A percentile compares a stretch with the other conserved stretches of the same genome.
phyloP scores from a whole-genome alignment of 2,329 filamentous ascomycete genomes.

The Aspergillus uvarum region DNA sequence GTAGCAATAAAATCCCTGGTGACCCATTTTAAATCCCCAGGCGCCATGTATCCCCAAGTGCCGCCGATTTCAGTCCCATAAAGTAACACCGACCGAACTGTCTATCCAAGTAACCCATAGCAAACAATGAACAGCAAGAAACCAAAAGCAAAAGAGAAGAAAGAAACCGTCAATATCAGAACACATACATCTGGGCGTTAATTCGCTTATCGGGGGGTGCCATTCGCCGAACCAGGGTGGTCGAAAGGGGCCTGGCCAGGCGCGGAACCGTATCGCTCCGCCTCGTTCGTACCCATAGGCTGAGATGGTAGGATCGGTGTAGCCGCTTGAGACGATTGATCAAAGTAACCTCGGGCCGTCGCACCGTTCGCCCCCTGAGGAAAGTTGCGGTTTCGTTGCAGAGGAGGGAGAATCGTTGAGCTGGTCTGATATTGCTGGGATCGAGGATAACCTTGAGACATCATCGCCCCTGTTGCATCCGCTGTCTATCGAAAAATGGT shows the following conservation, averaged over 20 bases:
- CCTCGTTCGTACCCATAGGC: constrained; percentile 30
- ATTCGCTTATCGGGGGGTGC: constrained; percentile 31
- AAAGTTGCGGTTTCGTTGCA: constrained; percentile 35
- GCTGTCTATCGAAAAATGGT: constrained; percentile 31
- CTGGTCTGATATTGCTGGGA: constrained; percentile 34
- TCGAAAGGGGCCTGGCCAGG: constrained; percentile 30
- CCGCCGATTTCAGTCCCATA: constrained; percentile 24
- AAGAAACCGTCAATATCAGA: constrained; percentile 7
- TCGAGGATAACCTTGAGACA: constrained; percentile 37
- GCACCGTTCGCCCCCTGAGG: constrained; percentile 31
- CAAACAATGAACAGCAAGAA: constrained; percentile 16
- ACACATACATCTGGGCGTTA: constrained; percentile 13
- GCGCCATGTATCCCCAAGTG: constrained; percentile 29
- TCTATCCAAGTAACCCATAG: constrained; percentile 32
- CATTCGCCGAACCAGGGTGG: constrained; percentile 32
- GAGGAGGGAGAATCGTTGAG: constrained; percentile 37
- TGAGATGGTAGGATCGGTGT: constrained; percentile 40
- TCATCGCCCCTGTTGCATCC: constrained; percentile 38
- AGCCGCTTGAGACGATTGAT: constrained; percentile 32
- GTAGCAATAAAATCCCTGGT: constrained; percentile 26
- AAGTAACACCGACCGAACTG: constrained; percentile 29
- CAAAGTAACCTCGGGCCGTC: constrained; percentile 32
- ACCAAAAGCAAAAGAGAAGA: constrained; percentile 19
- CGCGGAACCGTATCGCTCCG: constrained; percentile 33
- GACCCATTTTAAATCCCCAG: constrained; percentile 27